Conservation (phyloP, 192 early-diverging fungal genomes). For the Linnemannia schmuckeri region DNA sequence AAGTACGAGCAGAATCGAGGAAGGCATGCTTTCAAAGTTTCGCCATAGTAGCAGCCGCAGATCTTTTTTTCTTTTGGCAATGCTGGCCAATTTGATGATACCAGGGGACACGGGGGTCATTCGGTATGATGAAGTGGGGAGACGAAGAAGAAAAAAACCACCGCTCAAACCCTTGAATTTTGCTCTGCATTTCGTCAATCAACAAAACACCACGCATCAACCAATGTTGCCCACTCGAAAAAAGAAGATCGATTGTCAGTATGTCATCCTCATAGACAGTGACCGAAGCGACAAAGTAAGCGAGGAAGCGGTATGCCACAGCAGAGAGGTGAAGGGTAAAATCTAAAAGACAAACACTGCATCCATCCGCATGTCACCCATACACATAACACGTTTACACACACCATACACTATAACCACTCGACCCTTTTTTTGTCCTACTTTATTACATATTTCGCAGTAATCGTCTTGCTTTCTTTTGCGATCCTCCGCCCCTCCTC, state of each 20-base stretch:
- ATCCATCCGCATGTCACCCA: background rate
- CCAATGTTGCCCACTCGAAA: background rate
- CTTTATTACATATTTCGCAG: background rate
- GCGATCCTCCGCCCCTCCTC: background rate
- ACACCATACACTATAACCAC: background rate
- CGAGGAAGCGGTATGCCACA: background rate
- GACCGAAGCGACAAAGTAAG: background rate
- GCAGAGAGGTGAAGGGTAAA: background rate
- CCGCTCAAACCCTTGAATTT: background rate
- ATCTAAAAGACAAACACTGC: background rate
- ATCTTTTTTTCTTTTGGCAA: too few relatives aligned
- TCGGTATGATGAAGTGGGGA: background rate
- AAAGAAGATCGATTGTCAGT: background rate
- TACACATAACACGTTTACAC: background rate
- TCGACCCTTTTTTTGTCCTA: background rate
- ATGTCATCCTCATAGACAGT: background rate
- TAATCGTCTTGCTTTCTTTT: background rate
- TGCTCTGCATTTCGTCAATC: background rate
- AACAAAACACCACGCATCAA: background rate
- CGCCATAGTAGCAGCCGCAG: too few relatives aligned
- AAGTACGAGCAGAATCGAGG: too few relatives aligned
- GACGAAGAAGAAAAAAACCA: background rate
- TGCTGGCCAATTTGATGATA: too few relatives aligned
- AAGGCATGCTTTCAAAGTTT: too few relatives aligned
- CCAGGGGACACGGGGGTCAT: too few relatives aligned